These are phyloP conservation scores for Spencermartinsiella europaea DNA, from an alignment of 805 yeast genomes.

Conservation along the genomic window DNA sequence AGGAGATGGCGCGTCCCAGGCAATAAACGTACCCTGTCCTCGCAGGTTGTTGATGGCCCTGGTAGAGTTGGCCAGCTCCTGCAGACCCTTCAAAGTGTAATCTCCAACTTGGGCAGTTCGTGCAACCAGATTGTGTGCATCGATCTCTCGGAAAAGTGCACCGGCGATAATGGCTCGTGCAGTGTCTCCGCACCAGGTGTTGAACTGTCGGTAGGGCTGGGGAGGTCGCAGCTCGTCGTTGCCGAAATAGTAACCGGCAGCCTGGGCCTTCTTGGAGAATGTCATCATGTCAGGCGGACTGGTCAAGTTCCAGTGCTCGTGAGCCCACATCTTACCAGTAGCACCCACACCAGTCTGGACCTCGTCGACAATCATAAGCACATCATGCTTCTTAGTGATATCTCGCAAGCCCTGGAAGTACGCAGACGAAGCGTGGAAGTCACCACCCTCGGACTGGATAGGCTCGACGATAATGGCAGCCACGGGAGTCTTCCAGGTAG, in stretches of 20 bases:
- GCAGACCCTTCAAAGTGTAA: constrained; percentile 57
- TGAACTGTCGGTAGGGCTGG: constrained; percentile 81
- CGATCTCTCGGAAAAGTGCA: constrained; percentile 62
- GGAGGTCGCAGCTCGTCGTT: constrained; percentile 69
- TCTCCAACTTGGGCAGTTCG: constrained; percentile 59
- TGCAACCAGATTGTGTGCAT: constrained; percentile 52
- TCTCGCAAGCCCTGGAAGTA: constrained; percentile 83
- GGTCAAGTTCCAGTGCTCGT: constrained; percentile 72
- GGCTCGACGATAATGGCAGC: constrained; percentile 92
- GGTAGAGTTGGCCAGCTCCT: constrained; percentile 41
- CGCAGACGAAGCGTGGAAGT: constrained; percentile 71
- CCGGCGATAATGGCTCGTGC: constrained; percentile 71
- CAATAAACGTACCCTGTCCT: constrained; percentile 78
- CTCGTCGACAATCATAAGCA: constrained; percentile 74
- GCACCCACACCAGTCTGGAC: constrained; percentile 91
- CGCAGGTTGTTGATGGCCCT: constrained; percentile 45
- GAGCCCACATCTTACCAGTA: constrained; percentile 83
- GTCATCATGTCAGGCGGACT: constrained; percentile 82
- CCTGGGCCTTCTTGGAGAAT: constrained; percentile 82
- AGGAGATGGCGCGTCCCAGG: constrained; percentile 61
- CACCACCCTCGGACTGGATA: constrained; percentile 88
- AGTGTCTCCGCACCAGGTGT: constrained; percentile 94
- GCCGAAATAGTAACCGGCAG: constrained; percentile 82
- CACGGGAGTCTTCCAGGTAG: constrained; percentile 61
- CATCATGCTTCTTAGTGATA: constrained; percentile 62